Conservation (phyloP, 495 filamentous ascomycete genomes). For the Tuber calosporum region DNA sequence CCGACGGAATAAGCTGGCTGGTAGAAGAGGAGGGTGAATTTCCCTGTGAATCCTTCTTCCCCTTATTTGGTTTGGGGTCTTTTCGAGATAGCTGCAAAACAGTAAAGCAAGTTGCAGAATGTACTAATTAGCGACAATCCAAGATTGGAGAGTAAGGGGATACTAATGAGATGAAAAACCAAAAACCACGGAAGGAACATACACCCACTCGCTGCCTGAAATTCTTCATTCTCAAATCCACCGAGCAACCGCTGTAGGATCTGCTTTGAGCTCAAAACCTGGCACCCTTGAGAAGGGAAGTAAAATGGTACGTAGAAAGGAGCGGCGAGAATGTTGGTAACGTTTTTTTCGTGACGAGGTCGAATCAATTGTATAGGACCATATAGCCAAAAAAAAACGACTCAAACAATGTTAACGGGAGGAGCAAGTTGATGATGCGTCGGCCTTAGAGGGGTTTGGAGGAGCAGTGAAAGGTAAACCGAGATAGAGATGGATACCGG, state of each 20-base stretch:
- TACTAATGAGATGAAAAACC: not conserved
- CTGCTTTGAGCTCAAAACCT: constrained; percentile 23
- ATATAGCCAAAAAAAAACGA: constrained; percentile 23
- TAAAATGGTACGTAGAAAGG: constrained; percentile 25
- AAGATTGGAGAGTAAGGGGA: not conserved
- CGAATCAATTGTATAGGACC: constrained; percentile 22
- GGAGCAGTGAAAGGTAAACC: constrained; percentile 20
- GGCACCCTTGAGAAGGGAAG: constrained; percentile 2
- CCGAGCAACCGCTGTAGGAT: constrained; percentile 25
- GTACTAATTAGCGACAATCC: constrained; percentile 39
- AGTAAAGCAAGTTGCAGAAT: constrained; percentile 36
- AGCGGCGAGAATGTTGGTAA: constrained; percentile 24
- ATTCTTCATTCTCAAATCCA: constrained; percentile 73
- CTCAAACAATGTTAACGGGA: constrained; percentile 17
- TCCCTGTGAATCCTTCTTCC: constrained; percentile 66
- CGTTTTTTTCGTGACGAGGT: constrained; percentile 26
- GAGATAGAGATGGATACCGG: constrained; percentile 19
- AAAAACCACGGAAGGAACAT: constrained; percentile 28
- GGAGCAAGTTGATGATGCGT: constrained; percentile 14
- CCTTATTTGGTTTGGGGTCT: constrained; percentile 64
- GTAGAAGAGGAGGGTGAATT: constrained; percentile 74
- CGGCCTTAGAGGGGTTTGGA: constrained; percentile 11
- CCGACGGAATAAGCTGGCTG: constrained; percentile 49
- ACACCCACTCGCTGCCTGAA: constrained; percentile 94
- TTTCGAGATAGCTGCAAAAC: constrained; percentile 82